Base-by-base conservation (phyloP, 2,329 filamentous ascomycete species). In the Aaosphaeria pasadenensis region DNA sequence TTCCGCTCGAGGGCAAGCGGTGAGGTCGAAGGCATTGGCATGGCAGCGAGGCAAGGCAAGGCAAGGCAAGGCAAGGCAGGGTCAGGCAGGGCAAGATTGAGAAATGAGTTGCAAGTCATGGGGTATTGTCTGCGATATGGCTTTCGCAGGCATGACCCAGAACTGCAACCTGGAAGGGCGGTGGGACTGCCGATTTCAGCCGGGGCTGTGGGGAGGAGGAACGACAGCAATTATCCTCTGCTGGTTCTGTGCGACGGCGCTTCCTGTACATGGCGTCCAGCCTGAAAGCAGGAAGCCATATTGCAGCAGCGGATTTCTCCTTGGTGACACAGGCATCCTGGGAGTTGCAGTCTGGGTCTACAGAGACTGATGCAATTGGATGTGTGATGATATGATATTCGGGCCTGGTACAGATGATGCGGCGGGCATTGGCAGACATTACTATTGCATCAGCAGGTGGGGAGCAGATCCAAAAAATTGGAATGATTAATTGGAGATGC, bases 121-220 rank as follows among this genome's bases (percentile, higher is more conserved):
- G 42, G 39, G 47, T 44, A 28, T 13, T 44, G 35, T 44, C 45
- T n/a, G 35, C 48, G 35, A 47, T 39, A 50, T 50, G 45, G 44
- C 11, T 6, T 5, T 45, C 7, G 45, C 46, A 52, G 46, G 46
- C 45, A 49, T 49, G 30, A 44, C 46, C 49, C 42, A 43, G 43
- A 35, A 11, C 5, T 7, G 28, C 39, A 11, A 17, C 24, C 11
- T 4, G 11, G 6, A 11, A 41, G 39, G 43, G 41, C 49, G 55
- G 44, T 50, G 45, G 44, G 39, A 47, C 44, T 58, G 52, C 56
- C 54, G 49, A 44, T 52, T 57, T 55, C 50, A 56, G 54, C 52
- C 56, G 49, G 35, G 5, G 35, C 11, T 38, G 33, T 44, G 6
- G 24, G 39, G 45, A 45, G 33, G 31, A 42, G 42, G 17, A n/a